Conservation (phyloP, 768 basidiomycete species). For the Hygrocybe punicea region DNA sequence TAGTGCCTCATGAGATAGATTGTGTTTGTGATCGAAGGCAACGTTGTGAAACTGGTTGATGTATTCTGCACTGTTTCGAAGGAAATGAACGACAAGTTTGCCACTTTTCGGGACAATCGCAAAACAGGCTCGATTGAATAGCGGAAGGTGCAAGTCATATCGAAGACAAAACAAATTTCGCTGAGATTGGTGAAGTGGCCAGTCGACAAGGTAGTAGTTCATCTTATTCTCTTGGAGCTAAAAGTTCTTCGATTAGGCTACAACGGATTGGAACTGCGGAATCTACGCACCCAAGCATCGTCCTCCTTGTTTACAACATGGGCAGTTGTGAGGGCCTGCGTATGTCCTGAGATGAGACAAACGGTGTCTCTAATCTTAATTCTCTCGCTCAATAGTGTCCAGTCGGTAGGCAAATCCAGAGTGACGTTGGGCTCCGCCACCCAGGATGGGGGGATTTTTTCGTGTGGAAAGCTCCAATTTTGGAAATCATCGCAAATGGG, state of each 20-base stretch:
- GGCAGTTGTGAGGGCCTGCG: neutral
- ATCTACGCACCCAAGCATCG: conserved; percentile 1
- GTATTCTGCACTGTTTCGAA: neutral
- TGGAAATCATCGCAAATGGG: neutral
- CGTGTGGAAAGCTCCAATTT: neutral
- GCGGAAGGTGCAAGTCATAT: conserved; percentile 2
- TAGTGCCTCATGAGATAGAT: neutral
- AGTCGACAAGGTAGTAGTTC: neutral
- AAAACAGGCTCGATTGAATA: neutral
- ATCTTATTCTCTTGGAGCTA: neutral
- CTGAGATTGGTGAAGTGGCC: neutral
- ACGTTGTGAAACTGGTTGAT: neutral
- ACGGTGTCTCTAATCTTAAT: neutral
- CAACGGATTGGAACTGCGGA: conserved; percentile 1
- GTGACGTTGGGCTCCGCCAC: neutral
- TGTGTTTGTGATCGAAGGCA: neutral
- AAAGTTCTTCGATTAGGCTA: neutral
- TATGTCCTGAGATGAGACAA: neutral
- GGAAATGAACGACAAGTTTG: neutral
- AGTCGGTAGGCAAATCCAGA: neutral
- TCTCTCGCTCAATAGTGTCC: neutral
- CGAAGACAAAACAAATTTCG: neutral
- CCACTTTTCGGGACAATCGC: neutral
- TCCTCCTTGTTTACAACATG: neutral
- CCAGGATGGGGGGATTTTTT: neutral